Evolutionary conservation across 306 rosid species (phyloP), one percentile per base, ranked within the genome.

Genomic region (Rubus parviflorus): DNA sequence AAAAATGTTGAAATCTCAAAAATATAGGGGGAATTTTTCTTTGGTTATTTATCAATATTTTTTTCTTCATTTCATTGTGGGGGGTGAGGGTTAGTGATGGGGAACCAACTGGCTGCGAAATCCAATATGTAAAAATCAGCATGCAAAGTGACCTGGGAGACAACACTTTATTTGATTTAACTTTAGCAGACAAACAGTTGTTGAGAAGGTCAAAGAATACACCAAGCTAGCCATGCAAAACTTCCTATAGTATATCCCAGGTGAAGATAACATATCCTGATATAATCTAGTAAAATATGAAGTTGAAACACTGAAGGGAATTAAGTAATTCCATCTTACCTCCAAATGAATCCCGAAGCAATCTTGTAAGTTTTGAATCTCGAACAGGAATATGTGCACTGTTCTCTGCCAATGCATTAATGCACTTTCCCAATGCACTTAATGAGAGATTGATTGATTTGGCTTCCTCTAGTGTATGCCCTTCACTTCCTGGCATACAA

Each of bases 281-380:
- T 22, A 57, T 5, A 41, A 22, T 42, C 11, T 42, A 42, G 30
- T 73, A 20, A 37, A 54, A 67, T 42, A 70, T 30, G 15, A 70
- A 79, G 43, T 5, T 25, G 10, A 76, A 30, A 61, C 17, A 11
- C 17, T 49, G 15, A 49, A 12, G 12, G 48, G 48, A 15, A 49
- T 49, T 11, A 0, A 3, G 5, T 49, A 64, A 37, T 37, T 23
- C 20, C 70, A 80, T 63, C 85, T 72, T 85, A 93, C 99, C 99
- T 58, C 99, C 99, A 85, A 96, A 96, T 54, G 99, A 96, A 87
- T 96, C 99, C 19, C 92, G 87, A 71, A 96, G 87, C 74, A 96
- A 85, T 84, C 99, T 89, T 22, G 99, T 96, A 74, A 96, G 97
- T 95, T 96, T 96, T 74, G 99, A 92, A 90, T 96, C 99, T 78